Evolutionary conservation across 441 rosid species (phyloP), one percentile per base, ranked within the genome.

Genomic region (Arabidopsis lyrata): DNA sequence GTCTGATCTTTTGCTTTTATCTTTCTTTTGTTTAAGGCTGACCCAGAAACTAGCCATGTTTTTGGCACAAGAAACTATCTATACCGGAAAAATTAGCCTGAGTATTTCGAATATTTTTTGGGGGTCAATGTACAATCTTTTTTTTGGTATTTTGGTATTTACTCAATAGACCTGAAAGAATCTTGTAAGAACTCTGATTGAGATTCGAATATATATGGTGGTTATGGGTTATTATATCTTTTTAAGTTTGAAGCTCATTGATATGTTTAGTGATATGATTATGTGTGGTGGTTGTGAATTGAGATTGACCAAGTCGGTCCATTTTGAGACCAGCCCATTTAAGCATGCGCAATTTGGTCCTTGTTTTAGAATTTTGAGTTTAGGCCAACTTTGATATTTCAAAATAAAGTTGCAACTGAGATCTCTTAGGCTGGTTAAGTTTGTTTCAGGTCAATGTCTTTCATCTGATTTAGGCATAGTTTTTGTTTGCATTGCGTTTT

Each of bases 41-140:
- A 77, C 73, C 73, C 76, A 70, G 35, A 38, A 36, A 34, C n/a
- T 44, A 3, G 66, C 62, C 71, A 65, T 57, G 4, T 69, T 55
- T 55, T 63, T 67, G 75, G 75, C 70, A 48, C 44, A 70, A 55
- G 75, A 55, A 63, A 69, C 60, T 45, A 53, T 59, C 12, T 45
- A 72, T 63, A 54, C 70, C 47, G 66, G 65, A 16, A 24, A 68
- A 59, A 36, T 8, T 47, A 54, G 49, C 52, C 31, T 2, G 42
- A 36, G 50, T 35, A 31, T 66, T 31, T 58, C 7, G 29, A 15
- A 10, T 64, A 44, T 63, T 62, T 62, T 41, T 57, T 55, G 63
- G 63, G 68, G 18, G 38, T 52, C 41, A 15, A 39, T 72, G 70
- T 72, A 63, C 18, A 53, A 53, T 20, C 27, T 58, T 44, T 59